Percentiles rank a stretch among this genome's conserved stretches.
phyloP scores from a whole-genome alignment of 2,329 filamentous ascomycete species.

The Ophiosphaerella narmari region DNA sequence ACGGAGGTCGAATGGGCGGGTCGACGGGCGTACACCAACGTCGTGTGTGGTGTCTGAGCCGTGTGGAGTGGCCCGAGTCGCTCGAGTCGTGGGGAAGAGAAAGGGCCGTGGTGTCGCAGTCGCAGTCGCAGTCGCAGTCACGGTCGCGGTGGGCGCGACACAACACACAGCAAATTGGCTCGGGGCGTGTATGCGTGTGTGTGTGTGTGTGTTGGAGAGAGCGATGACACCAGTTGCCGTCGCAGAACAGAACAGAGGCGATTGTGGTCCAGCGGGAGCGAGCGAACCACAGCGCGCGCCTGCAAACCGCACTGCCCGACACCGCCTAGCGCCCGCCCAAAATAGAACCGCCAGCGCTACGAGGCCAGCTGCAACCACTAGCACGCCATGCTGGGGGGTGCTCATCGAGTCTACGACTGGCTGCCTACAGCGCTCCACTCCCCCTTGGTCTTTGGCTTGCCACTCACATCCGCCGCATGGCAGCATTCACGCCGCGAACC shows the following conservation, averaged over 20 bases:
- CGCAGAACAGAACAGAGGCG: no score
- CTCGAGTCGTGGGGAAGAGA: slow-evolving; percentile 2
- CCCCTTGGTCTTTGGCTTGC: neutral
- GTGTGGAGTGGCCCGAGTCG: no score
- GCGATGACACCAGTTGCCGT: no score
- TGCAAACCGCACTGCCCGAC: slow-evolving; percentile 1
- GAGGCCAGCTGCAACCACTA: slow-evolving; percentile 18
- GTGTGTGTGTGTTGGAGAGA: no score
- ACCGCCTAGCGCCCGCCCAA: slow-evolving; percentile 12
- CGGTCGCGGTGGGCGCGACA: no score
- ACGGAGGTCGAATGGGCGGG: slow-evolving; percentile 17
- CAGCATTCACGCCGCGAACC: neutral
- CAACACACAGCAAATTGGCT: no score
- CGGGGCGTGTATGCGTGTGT: no score
- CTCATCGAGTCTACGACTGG: no score
- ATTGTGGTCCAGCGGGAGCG: no score
- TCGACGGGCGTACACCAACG: neutral
- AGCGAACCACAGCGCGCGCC: slow-evolving; percentile 12
- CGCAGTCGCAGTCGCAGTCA: slow-evolving; percentile 10
- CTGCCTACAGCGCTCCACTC: no score
- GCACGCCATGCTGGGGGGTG: slow-evolving; percentile 1
- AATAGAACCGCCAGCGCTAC: slow-evolving; percentile 10
- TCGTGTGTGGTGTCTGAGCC: no score
- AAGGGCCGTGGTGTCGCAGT: slow-evolving; percentile 7
- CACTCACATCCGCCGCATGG: neutral